Evolutionary conservation across 768 basidiomycete genomes (phyloP).

Genomic region (Chalciporus chontae): DNA sequence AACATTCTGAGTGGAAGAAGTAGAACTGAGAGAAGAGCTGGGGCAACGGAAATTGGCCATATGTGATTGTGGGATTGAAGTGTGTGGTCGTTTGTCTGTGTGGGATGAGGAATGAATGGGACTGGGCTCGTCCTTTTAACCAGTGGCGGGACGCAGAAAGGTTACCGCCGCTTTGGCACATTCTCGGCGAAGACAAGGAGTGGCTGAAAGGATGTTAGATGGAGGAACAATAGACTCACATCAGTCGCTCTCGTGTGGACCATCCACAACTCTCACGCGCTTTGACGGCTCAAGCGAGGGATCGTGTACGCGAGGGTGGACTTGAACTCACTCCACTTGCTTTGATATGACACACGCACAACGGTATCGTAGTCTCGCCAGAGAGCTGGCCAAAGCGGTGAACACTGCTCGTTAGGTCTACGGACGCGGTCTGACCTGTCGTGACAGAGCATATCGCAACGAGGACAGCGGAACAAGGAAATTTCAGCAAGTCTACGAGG

Average conservation of each 20-base stretch:
- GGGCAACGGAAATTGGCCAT: constrained; percentile 21
- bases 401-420: background rate
- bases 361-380: constrained; percentile 29
- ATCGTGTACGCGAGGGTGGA: background rate
- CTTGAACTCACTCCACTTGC: constrained; percentile 5
- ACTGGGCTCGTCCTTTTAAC: constrained; percentile 17
- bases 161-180: constrained; percentile 4
- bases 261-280: constrained; percentile 12
- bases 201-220: constrained; percentile 1
- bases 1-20: background rate
- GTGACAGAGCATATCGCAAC: constrained; percentile 36
- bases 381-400: constrained; percentile 30
- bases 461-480: constrained; percentile 35
- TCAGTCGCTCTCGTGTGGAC: constrained; percentile 3
- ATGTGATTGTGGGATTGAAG: background rate
- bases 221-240: constrained; percentile 22
- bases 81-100: background rate
- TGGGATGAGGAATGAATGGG: background rate
- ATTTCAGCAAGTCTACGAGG: constrained; percentile 52
- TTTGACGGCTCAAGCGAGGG: background rate
- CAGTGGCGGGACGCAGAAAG: background rate
- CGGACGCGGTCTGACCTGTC: background rate
- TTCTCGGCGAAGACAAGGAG: background rate
- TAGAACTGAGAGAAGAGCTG: constrained; percentile 14
- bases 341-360: constrained; percentile 24